Percentiles rank a stretch among this genome's conserved stretches.
These are phyloP conservation scores for Fraxinus anomala DNA, from an alignment of 257 asterid species.

Conservation along the genomic window DNA sequence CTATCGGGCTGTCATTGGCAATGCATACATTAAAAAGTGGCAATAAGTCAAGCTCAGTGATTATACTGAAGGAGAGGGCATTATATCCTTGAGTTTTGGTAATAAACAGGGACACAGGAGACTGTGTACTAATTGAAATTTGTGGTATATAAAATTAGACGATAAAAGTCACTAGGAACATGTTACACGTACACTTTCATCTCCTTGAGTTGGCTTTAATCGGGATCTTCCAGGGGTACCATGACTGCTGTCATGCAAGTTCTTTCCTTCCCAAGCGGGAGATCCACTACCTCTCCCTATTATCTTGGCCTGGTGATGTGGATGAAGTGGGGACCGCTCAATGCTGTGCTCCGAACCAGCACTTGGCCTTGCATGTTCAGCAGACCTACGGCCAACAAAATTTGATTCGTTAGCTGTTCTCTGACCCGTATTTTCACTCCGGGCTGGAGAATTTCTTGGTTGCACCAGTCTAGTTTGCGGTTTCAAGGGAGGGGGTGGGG, in stretches of 20 bases:
- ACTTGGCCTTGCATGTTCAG: conserved; percentile 39
- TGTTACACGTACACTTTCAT: conserved; percentile 35
- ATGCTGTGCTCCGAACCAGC: conserved; percentile 49
- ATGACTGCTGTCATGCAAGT: conserved; percentile 28
- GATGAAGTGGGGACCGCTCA: conserved; percentile 58
- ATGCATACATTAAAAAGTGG: neutral
- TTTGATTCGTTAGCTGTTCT: conserved; percentile 31
- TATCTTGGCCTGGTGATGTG: conserved; percentile 38
- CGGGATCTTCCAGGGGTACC: conserved; percentile 39
- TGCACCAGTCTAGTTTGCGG: conserved; percentile 25
- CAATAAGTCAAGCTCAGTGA: neutral
- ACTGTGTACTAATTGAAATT: too few relatives aligned
- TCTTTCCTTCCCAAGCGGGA: conserved; percentile 56
- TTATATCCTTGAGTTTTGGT: too few relatives aligned
- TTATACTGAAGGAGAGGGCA: too few relatives aligned
- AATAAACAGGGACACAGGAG: too few relatives aligned
- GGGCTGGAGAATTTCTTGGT: conserved; percentile 35
- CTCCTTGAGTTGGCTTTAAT: conserved; percentile 33
- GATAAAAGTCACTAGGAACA: neutral
- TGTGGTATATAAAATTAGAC: neutral
- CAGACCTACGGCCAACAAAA: conserved; percentile 41
- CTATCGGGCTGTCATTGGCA: conserved; percentile 44
- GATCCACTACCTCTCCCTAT: conserved; percentile 42
- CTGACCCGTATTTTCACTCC: conserved; percentile 32
- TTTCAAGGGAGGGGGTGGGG: conserved; percentile 23